phyloP scores from a whole-genome alignment of 306 rosid species.

The Sphenostylis stenocarpa region DNA sequence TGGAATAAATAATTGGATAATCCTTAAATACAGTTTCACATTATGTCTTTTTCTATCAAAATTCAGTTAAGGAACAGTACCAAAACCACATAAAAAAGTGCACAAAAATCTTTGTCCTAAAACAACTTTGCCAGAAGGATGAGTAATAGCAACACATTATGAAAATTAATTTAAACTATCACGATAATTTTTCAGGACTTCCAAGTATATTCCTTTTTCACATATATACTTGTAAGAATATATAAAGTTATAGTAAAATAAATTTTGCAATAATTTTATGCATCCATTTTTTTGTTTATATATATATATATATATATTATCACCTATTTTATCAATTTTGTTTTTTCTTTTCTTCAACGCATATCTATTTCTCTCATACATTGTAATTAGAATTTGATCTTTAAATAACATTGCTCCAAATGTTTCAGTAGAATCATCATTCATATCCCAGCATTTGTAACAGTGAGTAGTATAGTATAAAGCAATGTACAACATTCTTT shows the following conservation, averaged over 20 bases:
- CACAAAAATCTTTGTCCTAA: no score
- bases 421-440: conserved; percentile 10
- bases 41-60: no score
- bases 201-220: conserved; percentile 22
- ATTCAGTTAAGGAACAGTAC: no score
- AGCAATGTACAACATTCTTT: neutral
- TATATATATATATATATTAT: no score
- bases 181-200: no score
- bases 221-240: neutral
- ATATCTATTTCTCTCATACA: neutral
- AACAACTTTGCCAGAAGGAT: neutral
- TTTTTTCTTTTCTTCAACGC: neutral
- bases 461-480: conserved; percentile 21
- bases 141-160: neutral
- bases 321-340: neutral
- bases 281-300: neutral
- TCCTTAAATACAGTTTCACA: neutral
- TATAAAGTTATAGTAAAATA: neutral
- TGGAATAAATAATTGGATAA: neutral
- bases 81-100: no score
- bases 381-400: neutral
- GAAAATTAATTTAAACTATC: neutral
- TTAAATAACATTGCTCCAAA: neutral
- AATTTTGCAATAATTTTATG: neutral
- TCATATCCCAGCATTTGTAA: neutral